Conservation (phyloP, 2,329 filamentous ascomycete species). For the Calonectria pseudoturangicola region DNA sequence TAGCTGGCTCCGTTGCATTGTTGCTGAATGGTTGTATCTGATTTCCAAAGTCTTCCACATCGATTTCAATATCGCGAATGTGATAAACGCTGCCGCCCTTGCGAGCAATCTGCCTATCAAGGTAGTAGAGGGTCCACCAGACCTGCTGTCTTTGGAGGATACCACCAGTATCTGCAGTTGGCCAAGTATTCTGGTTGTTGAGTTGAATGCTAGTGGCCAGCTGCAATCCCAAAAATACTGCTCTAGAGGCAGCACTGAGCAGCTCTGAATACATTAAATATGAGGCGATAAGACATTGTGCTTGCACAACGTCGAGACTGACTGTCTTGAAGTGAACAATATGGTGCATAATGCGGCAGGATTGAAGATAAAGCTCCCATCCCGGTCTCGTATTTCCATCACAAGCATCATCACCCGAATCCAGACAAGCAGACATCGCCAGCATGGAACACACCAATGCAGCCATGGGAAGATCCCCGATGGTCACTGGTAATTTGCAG, state of each 20-base stretch:
- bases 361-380: background rate
- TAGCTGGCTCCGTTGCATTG: background rate
- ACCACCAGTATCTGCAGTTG: background rate
- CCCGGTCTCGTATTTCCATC: background rate
- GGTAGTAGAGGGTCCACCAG: slow-evolving; percentile 1
- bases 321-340: background rate
- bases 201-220: background rate
- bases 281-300: background rate
- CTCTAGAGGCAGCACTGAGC: background rate
- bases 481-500: background rate
- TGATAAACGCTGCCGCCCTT: background rate
- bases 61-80: slow-evolving; percentile 7
- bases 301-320: background rate
- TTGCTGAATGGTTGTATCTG: background rate
- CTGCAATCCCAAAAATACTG: background rate
- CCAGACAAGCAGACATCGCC: background rate
- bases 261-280: slow-evolving; percentile 1
- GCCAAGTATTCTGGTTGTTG: slow-evolving; percentile 3
- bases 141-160: background rate
- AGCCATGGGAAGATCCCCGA: background rate
- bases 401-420: background rate
- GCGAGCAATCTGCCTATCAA: background rate
- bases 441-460: slow-evolving; percentile 1
- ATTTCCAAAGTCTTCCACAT: background rate
- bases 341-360: background rate